Evolutionary conservation across 306 rosid genomes (phyloP), one percentile per base, ranked within the genome.

Genomic region (Quercus cerris): DNA sequence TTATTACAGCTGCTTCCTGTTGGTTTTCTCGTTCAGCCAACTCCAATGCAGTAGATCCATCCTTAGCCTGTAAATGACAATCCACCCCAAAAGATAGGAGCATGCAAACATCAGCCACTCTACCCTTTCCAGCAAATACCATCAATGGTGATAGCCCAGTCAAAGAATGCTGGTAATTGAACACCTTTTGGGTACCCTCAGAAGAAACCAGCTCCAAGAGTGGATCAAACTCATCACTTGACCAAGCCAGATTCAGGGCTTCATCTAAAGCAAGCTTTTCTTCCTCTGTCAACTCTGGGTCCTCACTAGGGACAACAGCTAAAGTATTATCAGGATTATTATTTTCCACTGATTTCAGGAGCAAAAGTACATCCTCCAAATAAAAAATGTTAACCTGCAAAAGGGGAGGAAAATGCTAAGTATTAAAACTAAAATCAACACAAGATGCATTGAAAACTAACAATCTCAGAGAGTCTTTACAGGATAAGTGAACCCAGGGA

Each of bases 401-500:
- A 85, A 83, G 25, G 35, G 44, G 46, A 41, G 35, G 1, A n/a
- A 18, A 67, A 35, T 35, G 49, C 25, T 69, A 46, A 35, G 71
- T 68, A 61, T 62, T 41, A 73, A 46, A 55, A 49, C 23, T 31
- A 54, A 75, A 27, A 81, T 75, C 15, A 75, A 55, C 23, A 71
- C 38, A 64, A 64, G n/a, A 69, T 38, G 55, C 77, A 56, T 30
- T 56, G 38, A 38, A 82, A 77, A 81, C 63, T 51, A 55, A 84
- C 52, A 75, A 63, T 75, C 55, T 49, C 62, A 74, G 56, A 81
- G 69, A 68, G 77, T 78, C 74, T 13, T 77, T 93, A 95, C 99
- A 79, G 94, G 97, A 90, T 90, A 80, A 74, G 99, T 95, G 85
- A 95, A 93, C 63, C 99, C 99, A 4, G 99, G 99, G 79, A 95